Evolutionary conservation across 495 filamentous ascomycete genomes (phyloP).

Genomic region (Aspergillus cavernicola): DNA sequence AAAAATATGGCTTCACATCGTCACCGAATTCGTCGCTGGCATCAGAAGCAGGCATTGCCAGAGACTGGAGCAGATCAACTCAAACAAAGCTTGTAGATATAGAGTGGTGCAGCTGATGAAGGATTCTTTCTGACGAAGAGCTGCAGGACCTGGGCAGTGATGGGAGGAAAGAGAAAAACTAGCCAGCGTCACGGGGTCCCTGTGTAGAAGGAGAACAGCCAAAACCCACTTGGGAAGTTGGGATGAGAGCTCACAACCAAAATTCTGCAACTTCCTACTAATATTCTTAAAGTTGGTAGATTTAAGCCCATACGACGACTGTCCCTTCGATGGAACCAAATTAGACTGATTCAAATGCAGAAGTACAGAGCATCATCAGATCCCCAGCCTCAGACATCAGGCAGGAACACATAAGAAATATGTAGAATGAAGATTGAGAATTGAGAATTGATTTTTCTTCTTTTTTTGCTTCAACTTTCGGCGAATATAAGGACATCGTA

Average conservation of each 20-base stretch:
- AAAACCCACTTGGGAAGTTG: too few relatives aligned
- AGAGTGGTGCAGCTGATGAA: background rate
- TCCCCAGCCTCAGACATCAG: too few relatives aligned
- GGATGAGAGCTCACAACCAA: background rate
- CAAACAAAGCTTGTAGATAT: background rate
- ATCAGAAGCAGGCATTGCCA: constrained; percentile 48
- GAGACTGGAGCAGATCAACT: background rate
- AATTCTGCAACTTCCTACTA: too few relatives aligned
- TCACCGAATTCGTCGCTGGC: constrained; percentile 53
- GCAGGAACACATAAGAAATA: background rate
- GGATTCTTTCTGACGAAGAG: background rate
- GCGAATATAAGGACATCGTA: constrained; percentile 24
- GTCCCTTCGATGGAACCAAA: too few relatives aligned
- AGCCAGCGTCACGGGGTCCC: constrained; percentile 11
- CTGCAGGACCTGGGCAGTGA: background rate
- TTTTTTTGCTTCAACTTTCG: constrained; percentile 23
- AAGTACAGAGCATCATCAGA: too few relatives aligned
- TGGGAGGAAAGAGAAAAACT: background rate
- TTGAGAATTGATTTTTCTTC: constrained; percentile 10
- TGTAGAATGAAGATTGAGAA: too few relatives aligned
- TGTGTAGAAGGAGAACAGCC: background rate
- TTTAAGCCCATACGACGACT: too few relatives aligned
- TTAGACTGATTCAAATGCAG: too few relatives aligned
- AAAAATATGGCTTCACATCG: constrained; percentile 36
- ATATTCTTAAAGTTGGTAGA: too few relatives aligned